Evolutionary conservation across 1,284 basidiomycete genomes (phyloP), one percentile per base, ranked within the genome.

Genomic region (Hymenochaete sp.): DNA sequence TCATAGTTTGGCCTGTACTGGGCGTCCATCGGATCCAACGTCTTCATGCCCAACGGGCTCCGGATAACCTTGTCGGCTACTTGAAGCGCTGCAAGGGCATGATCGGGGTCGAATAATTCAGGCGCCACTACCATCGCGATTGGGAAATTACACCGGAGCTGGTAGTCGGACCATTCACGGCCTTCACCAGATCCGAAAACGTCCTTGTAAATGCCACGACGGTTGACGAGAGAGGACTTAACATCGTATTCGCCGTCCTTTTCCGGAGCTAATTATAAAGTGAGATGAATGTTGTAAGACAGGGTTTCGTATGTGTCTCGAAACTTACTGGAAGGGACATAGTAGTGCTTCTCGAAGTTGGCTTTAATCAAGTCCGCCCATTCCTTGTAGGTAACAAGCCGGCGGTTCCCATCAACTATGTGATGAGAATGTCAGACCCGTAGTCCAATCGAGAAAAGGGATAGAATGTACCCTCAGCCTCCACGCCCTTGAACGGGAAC

Each of bases 61-160:
- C 87, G 76, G 21, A 97, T 67, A 27, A 80, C 69, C 54, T 81
- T 64, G 60, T 93, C 90, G 1, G 82, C 84, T 14, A 91, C 65
- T 51, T 76, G 72, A 28, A 97, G 67, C 0, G 91, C 89, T 4
- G 67, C 72, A 25, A 96, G 66, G 0, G 91, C 95, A 57, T 87
- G 84, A 44, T 75, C 63, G 3, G 78, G 77, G 46, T 91, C 77
- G 64, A 98, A 98, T 37, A 98, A 66, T 64, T 98, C 95, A 5
- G 95, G 95, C 1, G 95, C 95, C 28, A 98, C 93, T 4, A 86
- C 79, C 95, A 98, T 98, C 1, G 95, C 90, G 52, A 98, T 88
- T 2, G 89, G 81, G 70, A 93, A 95, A 67, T 97, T 96, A 57
- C 82, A 78, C 48, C 91, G 77, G 55, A 93, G 75, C 65, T 98